Conservation (phyloP, 1,284 basidiomycete genomes). For the Erythrobasidium hasegawianum region DNA sequence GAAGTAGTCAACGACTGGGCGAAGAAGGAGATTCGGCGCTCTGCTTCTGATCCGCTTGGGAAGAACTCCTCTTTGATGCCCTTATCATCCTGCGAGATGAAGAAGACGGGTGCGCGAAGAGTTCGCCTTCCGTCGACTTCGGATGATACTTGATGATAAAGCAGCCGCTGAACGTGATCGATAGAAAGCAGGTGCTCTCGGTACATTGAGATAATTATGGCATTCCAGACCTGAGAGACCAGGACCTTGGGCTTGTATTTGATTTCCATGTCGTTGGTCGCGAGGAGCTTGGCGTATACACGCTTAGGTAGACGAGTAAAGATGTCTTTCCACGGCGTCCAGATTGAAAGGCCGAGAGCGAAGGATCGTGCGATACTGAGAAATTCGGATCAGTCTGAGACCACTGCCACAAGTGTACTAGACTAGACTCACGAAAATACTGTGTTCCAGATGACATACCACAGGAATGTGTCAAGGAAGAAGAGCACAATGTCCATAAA, state of each 20-base stretch:
- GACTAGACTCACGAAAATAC: conserved; percentile 61
- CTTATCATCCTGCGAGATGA: conserved; percentile 83
- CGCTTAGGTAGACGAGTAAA: conserved; percentile 88
- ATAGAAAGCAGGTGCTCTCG: conserved; percentile 87
- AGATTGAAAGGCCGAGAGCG: conserved; percentile 82
- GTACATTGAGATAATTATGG: conserved; percentile 99
- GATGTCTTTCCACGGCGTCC: conserved; percentile 96
- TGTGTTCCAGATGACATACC: conserved; percentile 95
- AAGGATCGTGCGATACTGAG: conserved; percentile 73
- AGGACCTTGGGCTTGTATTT: conserved; percentile 98
- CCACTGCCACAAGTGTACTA: no score
- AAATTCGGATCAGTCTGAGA: background rate
- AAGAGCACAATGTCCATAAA: conserved; percentile 90
- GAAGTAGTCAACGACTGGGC: conserved; percentile 87
- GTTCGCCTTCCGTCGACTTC: conserved; percentile 76
- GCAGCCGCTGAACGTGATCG: conserved; percentile 86
- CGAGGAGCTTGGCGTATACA: conserved; percentile 87
- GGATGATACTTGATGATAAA: conserved; percentile 90
- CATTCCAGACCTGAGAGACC: conserved; percentile 96
- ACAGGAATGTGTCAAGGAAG: conserved; percentile 96
- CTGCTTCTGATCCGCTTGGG: conserved; percentile 84
- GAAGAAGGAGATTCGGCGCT: conserved; percentile 93
- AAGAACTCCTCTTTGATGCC: conserved; percentile 85
- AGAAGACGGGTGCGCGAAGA: conserved; percentile 87
- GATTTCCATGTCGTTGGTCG: conserved; percentile 86